Evolutionary conservation across 805 yeast genomes (phyloP), one percentile per base, ranked within the genome.

Genomic region (Yueomyces sp.): DNA sequence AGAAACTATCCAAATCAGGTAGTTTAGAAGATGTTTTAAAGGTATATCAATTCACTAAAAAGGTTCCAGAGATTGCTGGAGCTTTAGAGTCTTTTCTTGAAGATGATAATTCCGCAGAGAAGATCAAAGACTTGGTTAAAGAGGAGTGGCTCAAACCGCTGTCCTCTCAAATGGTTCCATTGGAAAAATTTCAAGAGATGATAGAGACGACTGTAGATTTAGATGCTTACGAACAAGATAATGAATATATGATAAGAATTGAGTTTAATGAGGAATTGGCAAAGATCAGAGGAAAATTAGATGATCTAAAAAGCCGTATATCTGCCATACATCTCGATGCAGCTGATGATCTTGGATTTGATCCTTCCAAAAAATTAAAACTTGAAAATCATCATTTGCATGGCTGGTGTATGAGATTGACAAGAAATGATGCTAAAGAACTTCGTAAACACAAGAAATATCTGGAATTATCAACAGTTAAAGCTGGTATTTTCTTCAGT

Each of bases 321-420:
- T 68, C 72, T 44, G 59, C 66, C 2, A 72, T 78, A 40, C 95
- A 87, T 58, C 59, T 66, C 38, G 70, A 72, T 4, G 79, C 79
- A 3, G 85, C 82, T 2, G 84, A 80, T 33, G 92, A 82, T 51
- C 71, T 92, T 36, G 74, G 75, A 11, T 76, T 87, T 62, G 97
- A 88, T 47, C 69, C 81, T 3, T 95, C 85, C 45, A 86, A 87
- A 65, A 87, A 87, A 60, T 70, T 92, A 50, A 92, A 92, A 60
- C 65, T 92, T 41, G 98, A 92, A 59, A 77, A 82, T 44, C 95
- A 90, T 57, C 83, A 74, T 48, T 76, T 74, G 29, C 94, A 85
- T 60, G 96, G 96, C 26, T 88, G 95, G 94, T 86, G 96, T 60
- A 76, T 90, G 72, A 72, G 97, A 52, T 74, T 92, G 27, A 92